Evolutionary conservation across 208 protist genomes (phyloP).

Genomic region (Blastocrithidia nonstop): DNA sequence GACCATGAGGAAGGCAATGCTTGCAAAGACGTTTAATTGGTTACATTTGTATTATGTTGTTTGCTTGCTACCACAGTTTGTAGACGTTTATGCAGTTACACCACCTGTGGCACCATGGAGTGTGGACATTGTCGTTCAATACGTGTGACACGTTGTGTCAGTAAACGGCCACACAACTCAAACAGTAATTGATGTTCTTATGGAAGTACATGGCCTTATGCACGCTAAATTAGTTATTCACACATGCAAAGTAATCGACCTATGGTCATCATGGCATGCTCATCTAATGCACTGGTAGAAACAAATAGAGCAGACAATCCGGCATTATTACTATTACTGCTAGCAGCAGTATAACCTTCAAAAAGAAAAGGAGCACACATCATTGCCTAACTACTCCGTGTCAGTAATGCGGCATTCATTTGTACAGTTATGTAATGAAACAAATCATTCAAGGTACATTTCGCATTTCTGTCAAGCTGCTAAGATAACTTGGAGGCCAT

Average conservation of each 20-base stretch:
- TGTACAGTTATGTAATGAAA: too few species aligned
- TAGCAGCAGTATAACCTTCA: too few species aligned
- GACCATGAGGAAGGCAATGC: neutral
- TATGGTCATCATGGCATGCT: conserved; percentile 4
- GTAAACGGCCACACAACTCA: conserved; percentile 41
- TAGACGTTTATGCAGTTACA: conserved; percentile 33
- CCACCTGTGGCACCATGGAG: conserved; percentile 25
- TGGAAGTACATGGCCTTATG: neutral
- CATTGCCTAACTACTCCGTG: too few species aligned
- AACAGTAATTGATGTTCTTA: conserved; percentile 27
- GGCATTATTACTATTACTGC: too few species aligned
- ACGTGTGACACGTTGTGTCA: conserved; percentile 32
- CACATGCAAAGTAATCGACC: conserved; percentile 5
- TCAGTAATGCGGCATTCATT: too few species aligned
- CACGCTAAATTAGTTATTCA: neutral
- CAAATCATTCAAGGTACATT: too few species aligned
- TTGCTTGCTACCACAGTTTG: too few species aligned
- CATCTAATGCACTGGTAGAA: too few species aligned
- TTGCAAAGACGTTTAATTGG: neutral
- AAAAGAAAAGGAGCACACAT: too few species aligned
- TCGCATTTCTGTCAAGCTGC: too few species aligned
- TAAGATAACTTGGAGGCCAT: too few species aligned
- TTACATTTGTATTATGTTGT: neutral
- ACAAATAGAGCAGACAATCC: too few species aligned
- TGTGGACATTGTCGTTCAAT: conserved; percentile 51